These are phyloP conservation scores for Saccharata proteae DNA, from an alignment of 2,329 filamentous ascomycete species.

Conservation along the genomic window DNA sequence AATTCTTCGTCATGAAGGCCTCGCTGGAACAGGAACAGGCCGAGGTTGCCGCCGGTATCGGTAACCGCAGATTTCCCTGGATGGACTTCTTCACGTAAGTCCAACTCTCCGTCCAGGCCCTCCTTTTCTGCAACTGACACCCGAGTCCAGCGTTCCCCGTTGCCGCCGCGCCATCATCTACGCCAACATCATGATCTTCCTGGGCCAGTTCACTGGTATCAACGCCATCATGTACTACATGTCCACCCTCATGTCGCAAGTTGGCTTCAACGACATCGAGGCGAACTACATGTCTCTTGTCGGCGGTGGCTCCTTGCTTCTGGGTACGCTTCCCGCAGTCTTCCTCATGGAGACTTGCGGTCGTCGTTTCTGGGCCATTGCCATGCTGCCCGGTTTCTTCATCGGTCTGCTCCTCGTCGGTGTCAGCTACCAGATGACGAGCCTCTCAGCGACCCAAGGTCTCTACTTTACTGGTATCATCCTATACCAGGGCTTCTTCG, in stretches of 20 bases:
- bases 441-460: conserved; percentile 39
- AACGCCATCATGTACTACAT: conserved; percentile 65
- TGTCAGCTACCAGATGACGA: conserved; percentile 45
- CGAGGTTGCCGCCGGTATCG: conserved; percentile 36
- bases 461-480: conserved; percentile 57
- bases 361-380: conserved; percentile 62
- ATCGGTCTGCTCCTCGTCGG: conserved; percentile 57
- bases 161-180: conserved; percentile 23
- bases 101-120: background rate
- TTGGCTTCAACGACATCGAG: conserved; percentile 51
- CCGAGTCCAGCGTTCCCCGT: conserved; percentile 19
- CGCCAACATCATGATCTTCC: conserved; percentile 21
- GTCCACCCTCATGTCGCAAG: conserved; percentile 52
- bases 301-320: conserved; percentile 52
- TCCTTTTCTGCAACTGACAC: conserved; percentile 12
- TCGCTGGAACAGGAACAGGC: conserved; percentile 43
- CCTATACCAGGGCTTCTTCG: conserved; percentile 24
- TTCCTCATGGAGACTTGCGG: conserved; percentile 62
- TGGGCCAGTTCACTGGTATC: conserved; percentile 57
- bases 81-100: conserved; percentile 55
- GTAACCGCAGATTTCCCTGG: conserved; percentile 51
- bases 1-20: conserved; percentile 63
- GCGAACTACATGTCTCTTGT: conserved; percentile 66
- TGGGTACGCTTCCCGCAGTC: conserved; percentile 57
- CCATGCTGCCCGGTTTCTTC: conserved; percentile 61